A percentile compares a stretch with the other conserved stretches of the same genome.
Evolutionary conservation across 495 filamentous ascomycete genomes (phyloP).

Genomic region (Aspergillus affinis): DNA sequence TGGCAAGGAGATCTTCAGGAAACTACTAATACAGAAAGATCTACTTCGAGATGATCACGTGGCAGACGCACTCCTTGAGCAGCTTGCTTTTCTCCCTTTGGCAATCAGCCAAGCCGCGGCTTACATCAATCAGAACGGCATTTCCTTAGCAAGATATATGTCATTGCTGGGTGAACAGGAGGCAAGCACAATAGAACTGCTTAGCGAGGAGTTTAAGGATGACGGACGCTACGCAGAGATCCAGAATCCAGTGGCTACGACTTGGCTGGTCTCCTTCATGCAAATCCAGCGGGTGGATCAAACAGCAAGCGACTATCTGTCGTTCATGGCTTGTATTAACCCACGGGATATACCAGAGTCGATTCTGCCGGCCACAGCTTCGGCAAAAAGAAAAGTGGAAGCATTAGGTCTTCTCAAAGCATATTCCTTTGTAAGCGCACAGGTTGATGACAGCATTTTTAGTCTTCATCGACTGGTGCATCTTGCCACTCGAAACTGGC

Average conservation of each 20-base stretch:
- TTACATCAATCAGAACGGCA: constrained; percentile 44
- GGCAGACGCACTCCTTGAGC: constrained; percentile 30
- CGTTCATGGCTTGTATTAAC: constrained; percentile 42
- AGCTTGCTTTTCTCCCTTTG: constrained; percentile 44
- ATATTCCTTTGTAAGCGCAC: no score
- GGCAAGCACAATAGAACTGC: constrained; percentile 28
- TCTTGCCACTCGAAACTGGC: no score
- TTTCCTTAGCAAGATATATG: constrained; percentile 28
- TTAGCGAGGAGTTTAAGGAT: constrained; percentile 42
- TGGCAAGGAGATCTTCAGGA: constrained; percentile 15
- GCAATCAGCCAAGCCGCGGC: constrained; percentile 49
- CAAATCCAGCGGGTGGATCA: constrained; percentile 33
- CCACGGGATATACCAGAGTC: no score
- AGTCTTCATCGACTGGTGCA: no score
- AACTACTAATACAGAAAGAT: constrained; percentile 20
- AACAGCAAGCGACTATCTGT: constrained; percentile 40
- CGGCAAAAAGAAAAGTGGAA: no score
- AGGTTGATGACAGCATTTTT: no score
- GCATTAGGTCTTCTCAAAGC: no score
- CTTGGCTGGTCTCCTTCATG: constrained; percentile 50
- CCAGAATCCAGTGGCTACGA: constrained; percentile 40
- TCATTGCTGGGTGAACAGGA: constrained; percentile 31
- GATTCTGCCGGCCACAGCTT: no score
- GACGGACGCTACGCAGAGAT: constrained; percentile 31
- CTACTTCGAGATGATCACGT: constrained; percentile 22